phyloP scores from a whole-genome alignment of 1,139 yeast genomes.

The Sugiyamaella novakii region DNA sequence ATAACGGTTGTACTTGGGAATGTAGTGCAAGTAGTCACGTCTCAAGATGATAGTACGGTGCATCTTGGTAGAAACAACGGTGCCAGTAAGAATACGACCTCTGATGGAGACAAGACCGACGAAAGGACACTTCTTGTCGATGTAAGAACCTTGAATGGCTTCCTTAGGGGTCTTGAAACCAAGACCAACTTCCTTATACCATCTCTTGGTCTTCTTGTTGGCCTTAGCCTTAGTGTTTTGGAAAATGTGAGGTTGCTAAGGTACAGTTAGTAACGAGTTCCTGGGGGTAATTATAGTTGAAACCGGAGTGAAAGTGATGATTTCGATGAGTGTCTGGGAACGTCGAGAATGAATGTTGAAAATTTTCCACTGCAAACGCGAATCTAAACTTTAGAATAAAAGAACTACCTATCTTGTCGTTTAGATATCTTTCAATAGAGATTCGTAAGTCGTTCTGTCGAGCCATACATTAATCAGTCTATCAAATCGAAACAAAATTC shows the following conservation, averaged over 20 bases:
- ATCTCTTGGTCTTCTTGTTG: constrained; percentile 99
- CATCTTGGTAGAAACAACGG: constrained; percentile 99
- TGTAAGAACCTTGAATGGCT: constrained; percentile 98
- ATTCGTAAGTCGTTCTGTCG: too few species aligned
- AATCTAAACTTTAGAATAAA: too few species aligned
- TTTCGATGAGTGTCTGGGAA: too few species aligned
- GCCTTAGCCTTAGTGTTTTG: constrained; percentile 99
- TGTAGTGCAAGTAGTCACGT: constrained; percentile 99
- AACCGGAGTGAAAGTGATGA: not conserved
- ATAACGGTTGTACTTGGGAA: constrained; percentile 99
- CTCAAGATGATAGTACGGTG: constrained; percentile 99
- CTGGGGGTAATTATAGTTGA: not conserved
- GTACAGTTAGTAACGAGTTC: constrained; percentile 18
- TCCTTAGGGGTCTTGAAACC: constrained; percentile 99
- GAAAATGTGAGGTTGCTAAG: constrained; percentile 99
- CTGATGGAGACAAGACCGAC: constrained; percentile 96
- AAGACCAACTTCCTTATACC: constrained; percentile 99
- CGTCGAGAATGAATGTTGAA: too few species aligned
- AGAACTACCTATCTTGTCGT: too few species aligned
- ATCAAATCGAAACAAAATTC: too few species aligned
- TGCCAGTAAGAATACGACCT: constrained; percentile 95
- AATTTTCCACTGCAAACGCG: too few species aligned
- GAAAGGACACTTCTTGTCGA: constrained; percentile 99
- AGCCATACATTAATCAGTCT: too few species aligned
- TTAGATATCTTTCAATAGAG: too few species aligned